Base-by-base conservation (phyloP, 2,329 filamentous ascomycete genomes). In the Stachybotrys chartarum region DNA sequence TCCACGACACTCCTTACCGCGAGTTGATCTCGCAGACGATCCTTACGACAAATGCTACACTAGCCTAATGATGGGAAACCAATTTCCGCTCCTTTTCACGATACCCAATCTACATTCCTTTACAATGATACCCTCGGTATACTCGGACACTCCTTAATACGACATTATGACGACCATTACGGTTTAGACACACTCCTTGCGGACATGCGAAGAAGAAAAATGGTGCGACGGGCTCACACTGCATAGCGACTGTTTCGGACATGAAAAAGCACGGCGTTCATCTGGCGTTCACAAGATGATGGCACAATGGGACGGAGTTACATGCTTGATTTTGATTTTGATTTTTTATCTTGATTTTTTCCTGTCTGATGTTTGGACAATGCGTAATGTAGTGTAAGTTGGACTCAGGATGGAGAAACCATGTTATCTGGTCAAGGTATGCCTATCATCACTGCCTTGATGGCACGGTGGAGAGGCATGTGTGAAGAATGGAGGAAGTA, bases 201-300 rank as follows among this genome's bases (percentile, higher is more conserved):
- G 70, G 67, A 71, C 59, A 66, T 58, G 12, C 44, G 31, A 11
- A 42, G 35, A 63, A 68, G 66, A 68, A 70, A 59, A 52, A 54
- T 56, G 54, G 53, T 42, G 60, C 57, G 59, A 60, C 59, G 58
- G 60, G 73, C 61, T 64, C 58, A 72, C 74, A 76, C 70, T 79
- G 78, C 78, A 81, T 80, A 79, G 78, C 78, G 77, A 76, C 75
- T 78, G 73, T 75, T 47, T 47, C 45, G 18, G 45, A 47, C 18
- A 17, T 47, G 39, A 47, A 47, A 64, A 65, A 64, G 63, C 61
- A 61, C 53, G 64, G 64, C 60, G 63, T 61, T 65, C 51, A 51
- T 47, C 44, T 63, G 63, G 59, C 58, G 58, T 58, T 58, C 17
- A 17, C 30, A 51, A 52, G 35, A 35, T 32, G 18, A 44, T 39